Conservation (phyloP, 2,329 filamentous ascomycete genomes). For the Dothistroma pini region DNA sequence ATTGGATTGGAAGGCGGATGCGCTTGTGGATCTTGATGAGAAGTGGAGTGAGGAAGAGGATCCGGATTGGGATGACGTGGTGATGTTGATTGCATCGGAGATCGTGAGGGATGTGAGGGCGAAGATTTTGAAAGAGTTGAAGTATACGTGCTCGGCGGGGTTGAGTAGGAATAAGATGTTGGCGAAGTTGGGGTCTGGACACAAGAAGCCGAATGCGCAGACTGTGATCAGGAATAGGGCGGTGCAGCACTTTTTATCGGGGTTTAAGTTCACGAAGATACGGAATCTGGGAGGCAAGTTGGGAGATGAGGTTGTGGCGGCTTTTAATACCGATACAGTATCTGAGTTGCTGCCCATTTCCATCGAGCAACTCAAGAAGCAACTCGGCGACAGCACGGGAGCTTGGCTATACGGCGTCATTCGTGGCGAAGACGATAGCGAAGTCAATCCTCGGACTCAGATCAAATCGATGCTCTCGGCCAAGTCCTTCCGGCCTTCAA, state of each 20-base stretch:
- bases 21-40: conserved; percentile 48
- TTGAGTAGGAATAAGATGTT: conserved; percentile 91
- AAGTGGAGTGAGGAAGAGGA: conserved; percentile 70
- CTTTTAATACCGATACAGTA: conserved; percentile 76
- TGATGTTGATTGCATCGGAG: conserved; percentile 79
- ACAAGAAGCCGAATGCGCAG: conserved; percentile 92
- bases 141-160: conserved; percentile 90
- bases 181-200: conserved; percentile 84
- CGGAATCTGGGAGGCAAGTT: conserved; percentile 93
- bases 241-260: conserved; percentile 69
- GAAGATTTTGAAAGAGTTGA: conserved; percentile 64
- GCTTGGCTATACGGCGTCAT: conserved; percentile 81
- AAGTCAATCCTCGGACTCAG: conserved; percentile 85
- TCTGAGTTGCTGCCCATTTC: conserved; percentile 69
- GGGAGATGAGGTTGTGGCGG: conserved; percentile 77
- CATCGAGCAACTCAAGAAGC: conserved; percentile 70
- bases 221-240: conserved; percentile 90
- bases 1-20: conserved; percentile 76
- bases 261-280: conserved; percentile 93
- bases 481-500: conserved; percentile 86
- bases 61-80: conserved; percentile 95
- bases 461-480: conserved; percentile 98
- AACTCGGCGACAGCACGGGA: conserved; percentile 78
- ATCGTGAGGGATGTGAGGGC: conserved; percentile 75
- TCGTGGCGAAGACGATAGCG: conserved; percentile 78